Percentiles rank a stretch among this genome's conserved stretches.
Evolutionary conservation across 768 basidiomycete genomes (phyloP).

Genomic region (Porpolomopsis calyptriformis): DNA sequence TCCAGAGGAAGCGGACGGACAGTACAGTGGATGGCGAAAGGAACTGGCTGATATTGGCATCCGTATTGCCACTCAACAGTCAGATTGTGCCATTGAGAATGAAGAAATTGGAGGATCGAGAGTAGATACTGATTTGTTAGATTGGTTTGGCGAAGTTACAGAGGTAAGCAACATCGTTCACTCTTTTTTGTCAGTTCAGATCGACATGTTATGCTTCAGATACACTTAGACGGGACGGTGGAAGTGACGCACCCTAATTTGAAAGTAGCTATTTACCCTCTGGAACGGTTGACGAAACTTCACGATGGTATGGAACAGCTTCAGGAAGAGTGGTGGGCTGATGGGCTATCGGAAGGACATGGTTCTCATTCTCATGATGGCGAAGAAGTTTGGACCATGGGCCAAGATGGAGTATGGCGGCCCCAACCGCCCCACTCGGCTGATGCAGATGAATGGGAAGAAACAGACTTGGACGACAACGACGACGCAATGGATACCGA

Average conservation of each 20-base stretch:
- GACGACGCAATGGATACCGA: constrained; percentile 15
- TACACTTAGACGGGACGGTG: constrained; percentile 64
- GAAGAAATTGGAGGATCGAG: constrained; percentile 38
- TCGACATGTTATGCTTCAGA: constrained; percentile 27
- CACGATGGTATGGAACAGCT: constrained; percentile 77
- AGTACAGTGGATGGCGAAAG: constrained; percentile 60
- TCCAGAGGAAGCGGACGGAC: constrained; percentile 38
- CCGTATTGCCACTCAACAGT: constrained; percentile 39
- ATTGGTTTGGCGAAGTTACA: constrained; percentile 85
- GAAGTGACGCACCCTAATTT: constrained; percentile 61
- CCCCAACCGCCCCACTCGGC: constrained; percentile 26
- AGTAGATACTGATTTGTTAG: constrained; percentile 31
- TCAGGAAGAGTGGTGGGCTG: constrained; percentile 54
- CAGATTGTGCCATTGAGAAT: constrained; percentile 21
- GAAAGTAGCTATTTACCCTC: constrained; percentile 35
- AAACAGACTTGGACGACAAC: constrained; percentile 20
- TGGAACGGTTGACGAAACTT: constrained; percentile 63
- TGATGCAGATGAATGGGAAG: constrained; percentile 33
- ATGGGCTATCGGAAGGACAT: constrained; percentile 36
- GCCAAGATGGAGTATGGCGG: constrained; percentile 33
- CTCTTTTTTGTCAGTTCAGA: constrained; percentile 7
- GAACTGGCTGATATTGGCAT: constrained; percentile 59
- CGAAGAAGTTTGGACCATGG: constrained; percentile 32
- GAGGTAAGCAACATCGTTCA: constrained; percentile 33
- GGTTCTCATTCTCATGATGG: constrained; percentile 34